phyloP scores from a whole-genome alignment of 768 basidiomycete genomes.

The Lactarius vividus region DNA sequence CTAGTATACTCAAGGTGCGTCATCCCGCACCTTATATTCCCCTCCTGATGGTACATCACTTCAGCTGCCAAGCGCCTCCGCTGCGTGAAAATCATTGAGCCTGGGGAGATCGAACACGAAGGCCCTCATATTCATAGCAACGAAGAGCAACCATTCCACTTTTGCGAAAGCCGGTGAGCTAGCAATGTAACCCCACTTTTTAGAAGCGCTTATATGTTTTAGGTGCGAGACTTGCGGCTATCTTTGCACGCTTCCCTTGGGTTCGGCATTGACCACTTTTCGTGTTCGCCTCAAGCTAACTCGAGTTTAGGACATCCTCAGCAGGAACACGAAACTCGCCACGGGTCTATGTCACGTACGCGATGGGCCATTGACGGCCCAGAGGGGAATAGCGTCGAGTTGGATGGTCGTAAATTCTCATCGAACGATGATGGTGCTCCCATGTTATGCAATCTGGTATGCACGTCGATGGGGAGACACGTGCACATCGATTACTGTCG shows the following conservation, averaged over 20 bases:
- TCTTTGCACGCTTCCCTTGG: constrained; percentile 53
- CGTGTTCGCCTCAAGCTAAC: not conserved
- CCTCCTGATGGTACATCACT: not conserved
- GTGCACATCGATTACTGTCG: constrained; percentile 56
- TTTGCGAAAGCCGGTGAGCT: constrained; percentile 47
- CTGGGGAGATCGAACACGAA: constrained; percentile 41
- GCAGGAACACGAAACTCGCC: constrained; percentile 57
- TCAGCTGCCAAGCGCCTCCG: constrained; percentile 49
- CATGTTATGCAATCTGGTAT: constrained; percentile 58
- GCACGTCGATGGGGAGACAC: constrained; percentile 53
- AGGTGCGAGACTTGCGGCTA: constrained; percentile 57
- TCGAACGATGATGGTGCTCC: constrained; percentile 55
- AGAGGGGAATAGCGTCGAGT: constrained; percentile 48
- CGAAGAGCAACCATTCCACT: constrained; percentile 48
- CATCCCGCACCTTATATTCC: not conserved
- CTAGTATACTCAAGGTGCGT: constrained; percentile 53
- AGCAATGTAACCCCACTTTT: not conserved
- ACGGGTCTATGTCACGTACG: constrained; percentile 60
- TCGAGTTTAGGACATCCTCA: constrained; percentile 49
- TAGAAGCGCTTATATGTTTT: not conserved
- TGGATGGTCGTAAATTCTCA: constrained; percentile 54
- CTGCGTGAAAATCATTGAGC: constrained; percentile 47
- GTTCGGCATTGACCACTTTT: constrained; percentile 33
- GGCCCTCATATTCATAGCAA: constrained; percentile 50
- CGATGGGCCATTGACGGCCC: constrained; percentile 56